Conservation (phyloP, 352 stramenopile genomes). For the Phytophthora tubulina region DNA sequence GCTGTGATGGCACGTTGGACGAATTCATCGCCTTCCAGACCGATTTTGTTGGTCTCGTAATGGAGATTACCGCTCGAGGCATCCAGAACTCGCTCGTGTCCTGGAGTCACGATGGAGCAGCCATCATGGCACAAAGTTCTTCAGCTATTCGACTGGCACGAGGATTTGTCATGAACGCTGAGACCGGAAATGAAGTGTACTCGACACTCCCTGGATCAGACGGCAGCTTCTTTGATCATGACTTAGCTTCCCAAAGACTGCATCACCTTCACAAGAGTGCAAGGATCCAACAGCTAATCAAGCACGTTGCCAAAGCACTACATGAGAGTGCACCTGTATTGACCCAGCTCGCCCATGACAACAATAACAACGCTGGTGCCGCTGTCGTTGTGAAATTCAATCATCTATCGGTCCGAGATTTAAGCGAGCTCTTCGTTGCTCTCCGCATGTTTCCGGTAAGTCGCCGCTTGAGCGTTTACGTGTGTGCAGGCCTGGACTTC, state of each 20-base stretch:
- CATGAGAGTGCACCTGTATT: constrained; percentile 40
- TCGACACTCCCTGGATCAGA: constrained; percentile 14
- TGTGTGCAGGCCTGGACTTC: background rate
- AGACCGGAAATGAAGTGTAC: constrained; percentile 39
- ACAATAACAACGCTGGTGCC: constrained; percentile 21
- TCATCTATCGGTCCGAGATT: constrained; percentile 5
- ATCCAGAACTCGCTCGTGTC: constrained; percentile 29
- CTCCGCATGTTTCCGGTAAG: constrained; percentile 55
- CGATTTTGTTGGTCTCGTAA: constrained; percentile 45
- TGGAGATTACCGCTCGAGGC: constrained; percentile 36
- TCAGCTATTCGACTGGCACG: constrained; percentile 26
- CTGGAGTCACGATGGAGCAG: constrained; percentile 22
- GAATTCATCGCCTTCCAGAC: constrained; percentile 57
- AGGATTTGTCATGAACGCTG: constrained; percentile 53
- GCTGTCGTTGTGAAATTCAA: constrained; percentile 30
- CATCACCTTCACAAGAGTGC: constrained; percentile 26
- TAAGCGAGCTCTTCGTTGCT: constrained; percentile 41
- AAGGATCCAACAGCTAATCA: constrained; percentile 38
- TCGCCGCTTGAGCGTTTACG: background rate
- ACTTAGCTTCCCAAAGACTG: constrained; percentile 15
- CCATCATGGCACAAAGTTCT: constrained; percentile 9
- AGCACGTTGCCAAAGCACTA: constrained; percentile 39
- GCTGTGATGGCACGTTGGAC: constrained; percentile 45
- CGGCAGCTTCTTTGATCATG: constrained; percentile 22
- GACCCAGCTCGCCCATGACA: constrained; percentile 17